Evolutionary conservation across 352 stramenopile genomes (phyloP).

Genomic region (Chloridella minuta): DNA sequence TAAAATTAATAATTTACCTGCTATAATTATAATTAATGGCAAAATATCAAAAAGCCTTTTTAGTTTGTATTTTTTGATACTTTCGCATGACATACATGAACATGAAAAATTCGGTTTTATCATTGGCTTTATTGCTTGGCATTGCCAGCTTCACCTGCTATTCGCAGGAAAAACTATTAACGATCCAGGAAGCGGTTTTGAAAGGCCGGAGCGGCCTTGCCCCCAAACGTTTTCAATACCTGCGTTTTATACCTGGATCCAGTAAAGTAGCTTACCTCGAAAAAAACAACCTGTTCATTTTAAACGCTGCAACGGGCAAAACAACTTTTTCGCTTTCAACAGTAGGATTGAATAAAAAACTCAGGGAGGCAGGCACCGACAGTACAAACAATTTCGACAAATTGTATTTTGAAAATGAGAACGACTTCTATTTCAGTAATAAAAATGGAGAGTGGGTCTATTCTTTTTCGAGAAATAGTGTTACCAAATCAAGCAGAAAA

Average conservation of each 20-base stretch:
- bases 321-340: not conserved
- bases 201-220: not conserved
- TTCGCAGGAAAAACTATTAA: not conserved
- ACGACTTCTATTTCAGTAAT: not conserved
- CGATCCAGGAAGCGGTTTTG: not conserved
- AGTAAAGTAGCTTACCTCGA: not conserved
- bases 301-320: not conserved
- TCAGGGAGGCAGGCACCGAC: not conserved
- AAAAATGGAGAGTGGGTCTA: not conserved
- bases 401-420: not conserved
- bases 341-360: not conserved
- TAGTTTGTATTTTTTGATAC: no score
- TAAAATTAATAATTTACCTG: no score
- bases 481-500: not conserved
- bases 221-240: not conserved
- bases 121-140: no score
- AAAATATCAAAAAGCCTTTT: no score
- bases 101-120: no score
- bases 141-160: no score
- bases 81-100: no score
- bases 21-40: no score
- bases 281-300: not conserved
- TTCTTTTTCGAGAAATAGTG: not conserved
- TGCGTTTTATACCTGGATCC: not conserved
- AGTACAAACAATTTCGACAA: not conserved